phyloP scores from a whole-genome alignment of 1,284 basidiomycete genomes.

The Amylostereum areolatum region DNA sequence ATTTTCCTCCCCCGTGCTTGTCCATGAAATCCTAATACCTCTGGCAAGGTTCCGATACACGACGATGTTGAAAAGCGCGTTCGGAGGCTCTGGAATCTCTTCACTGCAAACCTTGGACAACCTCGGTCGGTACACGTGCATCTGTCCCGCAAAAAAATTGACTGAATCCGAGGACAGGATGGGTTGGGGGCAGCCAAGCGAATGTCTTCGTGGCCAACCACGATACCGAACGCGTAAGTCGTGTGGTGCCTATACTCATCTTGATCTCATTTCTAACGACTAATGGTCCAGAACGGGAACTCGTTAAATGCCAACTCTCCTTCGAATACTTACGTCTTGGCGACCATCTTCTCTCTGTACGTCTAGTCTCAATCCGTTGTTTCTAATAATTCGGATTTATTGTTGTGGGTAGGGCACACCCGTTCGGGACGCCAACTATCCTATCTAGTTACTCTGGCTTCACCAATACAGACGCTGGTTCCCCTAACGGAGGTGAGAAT shows the following conservation, averaged over 20 bases:
- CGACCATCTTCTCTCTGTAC: constrained; percentile 27
- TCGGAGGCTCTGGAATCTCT: constrained; percentile 18
- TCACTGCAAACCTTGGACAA: constrained; percentile 19
- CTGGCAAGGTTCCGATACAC: constrained; percentile 25
- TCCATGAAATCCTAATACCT: no score
- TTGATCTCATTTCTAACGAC: neutral
- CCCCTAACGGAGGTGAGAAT: neutral
- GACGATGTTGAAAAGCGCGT: constrained; percentile 19
- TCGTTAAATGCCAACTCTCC: constrained; percentile 28
- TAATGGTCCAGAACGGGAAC: constrained; percentile 15
- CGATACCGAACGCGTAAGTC: constrained; percentile 27
- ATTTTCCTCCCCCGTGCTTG: neutral
- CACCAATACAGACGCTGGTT: constrained; percentile 16
- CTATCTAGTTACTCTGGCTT: constrained; percentile 28
- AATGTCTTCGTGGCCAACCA: constrained; percentile 35
- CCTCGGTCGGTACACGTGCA: constrained; percentile 11
- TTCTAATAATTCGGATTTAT: neutral
- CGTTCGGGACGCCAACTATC: constrained; percentile 35
- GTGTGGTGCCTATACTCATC: no score
- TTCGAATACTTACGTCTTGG: constrained; percentile 29
- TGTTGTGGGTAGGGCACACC: constrained; percentile 21
- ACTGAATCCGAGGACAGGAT: constrained; percentile 12
- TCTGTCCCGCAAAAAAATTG: neutral
- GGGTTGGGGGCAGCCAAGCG: constrained; percentile 22
- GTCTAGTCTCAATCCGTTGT: constrained; percentile 5